These are phyloP conservation scores for Pseudoturritis turrita DNA, from an alignment of 345 rosid genomes.

Conservation along the genomic window DNA sequence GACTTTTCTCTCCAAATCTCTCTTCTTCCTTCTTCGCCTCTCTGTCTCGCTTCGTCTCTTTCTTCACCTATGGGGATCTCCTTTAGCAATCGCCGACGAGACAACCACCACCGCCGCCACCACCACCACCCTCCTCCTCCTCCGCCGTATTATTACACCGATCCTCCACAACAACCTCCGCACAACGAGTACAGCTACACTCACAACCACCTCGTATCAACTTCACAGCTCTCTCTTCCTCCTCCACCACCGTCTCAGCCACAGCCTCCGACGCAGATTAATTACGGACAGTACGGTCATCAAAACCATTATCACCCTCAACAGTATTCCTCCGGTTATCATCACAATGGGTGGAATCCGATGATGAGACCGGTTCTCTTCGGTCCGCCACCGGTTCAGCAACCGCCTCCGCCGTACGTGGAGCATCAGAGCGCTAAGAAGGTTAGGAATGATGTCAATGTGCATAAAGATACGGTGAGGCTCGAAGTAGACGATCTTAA, in stretches of 20 bases:
- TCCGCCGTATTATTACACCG: constrained; percentile 34
- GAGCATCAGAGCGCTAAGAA: constrained; percentile 89
- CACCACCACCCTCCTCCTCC: constrained; percentile 32
- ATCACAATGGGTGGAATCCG: constrained; percentile 44
- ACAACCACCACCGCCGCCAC: constrained; percentile 33
- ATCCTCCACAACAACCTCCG: constrained; percentile 33
- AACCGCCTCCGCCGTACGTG: constrained; percentile 54
- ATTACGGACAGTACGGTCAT: constrained; percentile 40
- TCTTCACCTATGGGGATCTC: constrained; percentile 60
- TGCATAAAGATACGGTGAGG: constrained; percentile 74
- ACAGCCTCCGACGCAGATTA: constrained; percentile 31
- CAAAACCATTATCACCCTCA: constrained; percentile 34
- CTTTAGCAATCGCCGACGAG: constrained; percentile 67
- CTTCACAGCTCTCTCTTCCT: constrained; percentile 33
- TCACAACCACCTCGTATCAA: constrained; percentile 17
- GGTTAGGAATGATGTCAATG: constrained; percentile 86
- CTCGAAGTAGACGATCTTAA: constrained; percentile 56
- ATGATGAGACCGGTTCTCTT: constrained; percentile 37
- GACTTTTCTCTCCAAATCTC: constrained; percentile 4
- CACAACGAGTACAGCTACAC: constrained; percentile 28
- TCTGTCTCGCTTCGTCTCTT: not conserved
- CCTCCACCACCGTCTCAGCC: constrained; percentile 26
- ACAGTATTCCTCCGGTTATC: constrained; percentile 46
- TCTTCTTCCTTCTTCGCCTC: constrained; percentile 4
- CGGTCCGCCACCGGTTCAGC: constrained; percentile 24